Conservation (phyloP, 176 grass and related monocot species). For the Eleusine coracana region DNA sequence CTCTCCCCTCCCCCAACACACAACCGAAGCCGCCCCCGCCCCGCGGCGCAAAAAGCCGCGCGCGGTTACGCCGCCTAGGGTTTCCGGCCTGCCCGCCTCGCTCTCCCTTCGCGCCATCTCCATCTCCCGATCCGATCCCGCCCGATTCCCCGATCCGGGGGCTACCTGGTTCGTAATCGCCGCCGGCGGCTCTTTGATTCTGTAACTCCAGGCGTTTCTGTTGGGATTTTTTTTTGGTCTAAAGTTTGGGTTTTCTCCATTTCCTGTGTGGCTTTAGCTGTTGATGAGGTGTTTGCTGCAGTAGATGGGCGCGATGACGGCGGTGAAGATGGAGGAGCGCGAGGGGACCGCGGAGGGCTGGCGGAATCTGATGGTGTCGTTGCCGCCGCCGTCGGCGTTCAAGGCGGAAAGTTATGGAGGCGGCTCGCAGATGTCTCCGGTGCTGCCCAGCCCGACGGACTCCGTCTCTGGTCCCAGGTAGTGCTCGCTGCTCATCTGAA, state of each 20-base stretch:
- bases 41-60: constrained; percentile 25
- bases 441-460: constrained; percentile 48
- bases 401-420: constrained; percentile 48
- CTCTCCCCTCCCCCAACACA: constrained; percentile 23
- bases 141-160: constrained; percentile 41
- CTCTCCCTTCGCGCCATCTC: constrained; percentile 15
- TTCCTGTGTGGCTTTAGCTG: constrained; percentile 22
- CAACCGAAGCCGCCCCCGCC: constrained; percentile 36
- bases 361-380: constrained; percentile 43
- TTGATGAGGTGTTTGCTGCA: constrained; percentile 34
- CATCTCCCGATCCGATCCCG: constrained; percentile 23
- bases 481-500: constrained; percentile 20
- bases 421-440: constrained; percentile 41
- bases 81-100: constrained; percentile 38
- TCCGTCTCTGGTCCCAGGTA: constrained; percentile 62
- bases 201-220: constrained; percentile 1
- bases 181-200: constrained; percentile 11
- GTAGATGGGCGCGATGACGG: constrained; percentile 53
- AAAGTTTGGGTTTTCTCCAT: constrained; percentile 4
- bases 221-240: neutral
- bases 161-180: constrained; percentile 25
- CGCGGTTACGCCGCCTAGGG: constrained; percentile 61
- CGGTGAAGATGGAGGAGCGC: constrained; percentile 49
- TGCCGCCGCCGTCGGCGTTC: constrained; percentile 42
- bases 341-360: constrained; percentile 51